phyloP scores from a whole-genome alignment of 345 rosid species.

The Ceriops tagal region DNA sequence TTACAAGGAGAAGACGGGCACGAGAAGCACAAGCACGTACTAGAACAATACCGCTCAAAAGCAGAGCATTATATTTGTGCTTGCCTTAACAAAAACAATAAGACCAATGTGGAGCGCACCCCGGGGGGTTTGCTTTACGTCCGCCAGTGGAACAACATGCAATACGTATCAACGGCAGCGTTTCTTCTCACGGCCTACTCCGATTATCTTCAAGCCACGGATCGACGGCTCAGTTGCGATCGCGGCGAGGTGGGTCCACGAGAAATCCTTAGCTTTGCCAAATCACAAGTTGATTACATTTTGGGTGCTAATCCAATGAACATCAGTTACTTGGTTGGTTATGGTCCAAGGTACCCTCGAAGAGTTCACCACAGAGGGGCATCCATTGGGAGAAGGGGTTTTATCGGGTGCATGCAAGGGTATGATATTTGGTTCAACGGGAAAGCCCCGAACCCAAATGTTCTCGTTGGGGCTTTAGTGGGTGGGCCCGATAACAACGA shows the following conservation, averaged over 20 bases:
- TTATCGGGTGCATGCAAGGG: constrained; percentile 95
- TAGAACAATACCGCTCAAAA: constrained; percentile 59
- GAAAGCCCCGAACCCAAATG: constrained; percentile 44
- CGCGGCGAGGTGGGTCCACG: constrained; percentile 35
- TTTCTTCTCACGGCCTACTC: constrained; percentile 82
- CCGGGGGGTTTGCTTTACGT: constrained; percentile 76
- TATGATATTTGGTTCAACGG: constrained; percentile 49
- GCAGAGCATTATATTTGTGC: constrained; percentile 83
- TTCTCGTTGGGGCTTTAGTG: constrained; percentile 49
- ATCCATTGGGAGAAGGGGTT: constrained; percentile 63
- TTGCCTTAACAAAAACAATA: constrained; percentile 62
- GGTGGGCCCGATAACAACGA: constrained; percentile 60
- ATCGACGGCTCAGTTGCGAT: constrained; percentile 43
- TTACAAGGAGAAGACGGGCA: constrained; percentile 47
- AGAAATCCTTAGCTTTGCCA: constrained; percentile 53
- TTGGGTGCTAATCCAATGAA: constrained; percentile 78
- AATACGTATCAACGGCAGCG: constrained; percentile 73
- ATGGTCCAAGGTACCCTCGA: constrained; percentile 59
- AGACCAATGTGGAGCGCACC: constrained; percentile 51
- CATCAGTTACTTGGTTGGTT: constrained; percentile 83
- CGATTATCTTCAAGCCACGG: constrained; percentile 42
- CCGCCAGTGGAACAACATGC: constrained; percentile 98
- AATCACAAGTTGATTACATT: constrained; percentile 81
- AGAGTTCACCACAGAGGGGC: constrained; percentile 95
- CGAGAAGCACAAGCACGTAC: constrained; percentile 33